These are phyloP conservation scores for Canariomyces notabilis DNA, from an alignment of 2,329 filamentous ascomycete species.

Conservation along the genomic window DNA sequence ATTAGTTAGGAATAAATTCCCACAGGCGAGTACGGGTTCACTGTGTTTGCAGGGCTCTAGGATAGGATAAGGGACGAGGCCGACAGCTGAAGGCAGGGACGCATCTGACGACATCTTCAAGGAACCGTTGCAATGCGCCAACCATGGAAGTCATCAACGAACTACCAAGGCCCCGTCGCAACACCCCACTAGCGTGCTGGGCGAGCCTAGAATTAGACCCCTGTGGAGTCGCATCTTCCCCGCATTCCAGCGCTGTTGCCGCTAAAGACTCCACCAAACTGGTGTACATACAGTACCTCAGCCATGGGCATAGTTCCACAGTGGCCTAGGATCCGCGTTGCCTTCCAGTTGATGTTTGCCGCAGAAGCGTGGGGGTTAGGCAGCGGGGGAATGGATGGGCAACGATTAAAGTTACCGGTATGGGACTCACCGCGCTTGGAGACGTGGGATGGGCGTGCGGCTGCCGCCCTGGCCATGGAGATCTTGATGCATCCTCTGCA, in stretches of 20 bases:
- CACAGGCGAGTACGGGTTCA: no score
- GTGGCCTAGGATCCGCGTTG: background rate
- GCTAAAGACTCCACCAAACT: slow-evolving; percentile 9
- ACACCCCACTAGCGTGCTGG: no score
- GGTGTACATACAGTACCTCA: slow-evolving; percentile 9
- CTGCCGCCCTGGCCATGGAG: slow-evolving; percentile 17
- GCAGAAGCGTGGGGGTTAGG: no score
- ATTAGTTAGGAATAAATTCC: background rate
- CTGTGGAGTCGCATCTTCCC: slow-evolving; percentile 11
- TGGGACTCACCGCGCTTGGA: slow-evolving; percentile 14
- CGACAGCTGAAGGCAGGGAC: no score
- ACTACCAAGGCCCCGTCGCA: slow-evolving; percentile 9
- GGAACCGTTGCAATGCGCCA: background rate
- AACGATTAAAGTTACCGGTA: no score
- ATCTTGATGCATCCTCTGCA: slow-evolving; percentile 25
- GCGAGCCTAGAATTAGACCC: slow-evolving; percentile 11
- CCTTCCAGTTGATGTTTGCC: no score
- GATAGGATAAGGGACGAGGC: no score
- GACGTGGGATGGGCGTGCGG: slow-evolving; percentile 8
- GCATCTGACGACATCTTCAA: slow-evolving; percentile 16
- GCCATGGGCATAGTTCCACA: slow-evolving; percentile 1
- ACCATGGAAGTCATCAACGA: no score
- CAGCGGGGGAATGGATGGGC: no score
- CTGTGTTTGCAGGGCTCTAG: no score
- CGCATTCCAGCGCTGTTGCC: slow-evolving; percentile 9